These are phyloP conservation scores for Botrytis fabae DNA, from an alignment of 2,329 filamentous ascomycete species.

Conservation along the genomic window DNA sequence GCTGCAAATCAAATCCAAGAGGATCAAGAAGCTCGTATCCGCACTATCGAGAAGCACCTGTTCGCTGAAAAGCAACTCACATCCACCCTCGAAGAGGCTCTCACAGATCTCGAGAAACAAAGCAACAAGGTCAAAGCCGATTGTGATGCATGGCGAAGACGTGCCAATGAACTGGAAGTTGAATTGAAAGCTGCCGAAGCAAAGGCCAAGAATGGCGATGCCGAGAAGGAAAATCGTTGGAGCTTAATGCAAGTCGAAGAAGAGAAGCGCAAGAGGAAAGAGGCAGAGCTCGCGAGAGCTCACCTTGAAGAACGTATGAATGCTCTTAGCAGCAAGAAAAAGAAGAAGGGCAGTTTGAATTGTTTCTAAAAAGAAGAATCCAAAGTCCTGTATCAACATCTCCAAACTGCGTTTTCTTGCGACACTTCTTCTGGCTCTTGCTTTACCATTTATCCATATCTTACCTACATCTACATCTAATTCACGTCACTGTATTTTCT, in stretches of 20 bases:
- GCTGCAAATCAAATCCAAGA: constrained; percentile 78
- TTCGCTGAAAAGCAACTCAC: constrained; percentile 96
- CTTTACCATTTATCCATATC: constrained; percentile 1
- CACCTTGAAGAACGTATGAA: constrained; percentile 96
- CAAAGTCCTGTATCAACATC: constrained; percentile 16
- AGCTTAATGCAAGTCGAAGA: constrained; percentile 91
- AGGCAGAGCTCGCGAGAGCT: constrained; percentile 83
- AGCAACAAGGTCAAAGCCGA: constrained; percentile 91
- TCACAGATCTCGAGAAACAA: constrained; percentile 89
- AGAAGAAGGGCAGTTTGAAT: constrained; percentile 85
- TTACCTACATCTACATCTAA: neutral
- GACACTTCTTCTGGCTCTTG: neutral
- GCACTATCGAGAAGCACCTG: constrained; percentile 94
- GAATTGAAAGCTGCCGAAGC: constrained; percentile 54
- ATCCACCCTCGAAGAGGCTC: constrained; percentile 88
- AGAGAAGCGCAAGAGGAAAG: constrained; percentile 87
- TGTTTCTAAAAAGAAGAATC: constrained; percentile 63
- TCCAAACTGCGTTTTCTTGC: neutral
- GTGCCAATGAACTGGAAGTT: constrained; percentile 58
- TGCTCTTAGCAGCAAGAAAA: constrained; percentile 74
- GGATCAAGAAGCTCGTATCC: constrained; percentile 92
- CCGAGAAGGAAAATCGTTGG: constrained; percentile 52
- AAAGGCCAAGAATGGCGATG: constrained; percentile 43
- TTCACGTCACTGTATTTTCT: constrained; percentile 18
- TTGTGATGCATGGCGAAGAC: constrained; percentile 87